Evolutionary conservation across 306 rosid genomes (phyloP), one percentile per base, ranked within the genome.

Genomic region (Cucumis hystrix): DNA sequence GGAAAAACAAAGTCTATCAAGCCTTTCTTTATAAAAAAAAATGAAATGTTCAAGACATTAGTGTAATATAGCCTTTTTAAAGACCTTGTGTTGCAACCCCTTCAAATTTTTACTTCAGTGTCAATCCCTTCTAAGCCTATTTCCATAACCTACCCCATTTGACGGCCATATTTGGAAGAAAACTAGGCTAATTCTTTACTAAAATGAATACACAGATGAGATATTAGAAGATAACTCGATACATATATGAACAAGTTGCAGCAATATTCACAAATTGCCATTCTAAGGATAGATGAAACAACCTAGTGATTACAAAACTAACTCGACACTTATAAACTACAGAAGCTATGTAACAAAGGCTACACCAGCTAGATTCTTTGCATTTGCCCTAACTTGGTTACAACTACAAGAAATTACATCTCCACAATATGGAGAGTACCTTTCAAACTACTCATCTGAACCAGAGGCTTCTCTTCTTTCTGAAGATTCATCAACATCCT

Each of bases 381-480:
- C 3, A 69, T 41, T 39, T 68, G 28, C 8, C 30, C 11, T 25
- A 49, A 71, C 76, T 49, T 4, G 60, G 25, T 25, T 5, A 51
- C n/a, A 51, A 16, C 57, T 28, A 28, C 77, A 51, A 14, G 18
- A 14, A 70, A 47, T 45, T 69, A 25, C 75, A 43, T 45, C 37
- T 45, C 37, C 75, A 45, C 56, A 12, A 69, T 14, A 9, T 14
- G 20, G 21, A 45, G 75, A 81, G 80, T 84, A 89, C 78, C 79
- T 66, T 69, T 83, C 84, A 30, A 83, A 96, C 12, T 82, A 84
- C 87, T 90, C 93, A 21, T 90, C 97, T 62, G 96, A 92, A 78
- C 97, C 85, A 20, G 91, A 84, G 74, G 84, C 86, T 79, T 89
- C 91, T 61, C 93, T 95, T 80, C 86, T 94, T 62, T 78, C 78